phyloP scores from a whole-genome alignment of 257 asterid species.

The Scutellaria baicalensis region DNA sequence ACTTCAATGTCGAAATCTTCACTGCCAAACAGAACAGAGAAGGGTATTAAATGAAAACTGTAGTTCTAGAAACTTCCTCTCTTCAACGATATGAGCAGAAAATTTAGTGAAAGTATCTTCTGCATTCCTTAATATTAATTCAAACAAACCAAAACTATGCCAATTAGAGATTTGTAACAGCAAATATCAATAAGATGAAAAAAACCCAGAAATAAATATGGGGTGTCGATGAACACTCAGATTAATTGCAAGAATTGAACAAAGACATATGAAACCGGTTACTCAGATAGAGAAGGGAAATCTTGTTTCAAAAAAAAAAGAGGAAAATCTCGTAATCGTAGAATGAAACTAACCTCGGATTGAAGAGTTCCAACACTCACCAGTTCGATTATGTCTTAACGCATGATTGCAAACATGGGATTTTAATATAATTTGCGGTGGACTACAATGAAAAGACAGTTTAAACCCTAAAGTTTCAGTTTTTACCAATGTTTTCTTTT shows the following conservation, averaged over 20 bases:
- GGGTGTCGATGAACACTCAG: background rate
- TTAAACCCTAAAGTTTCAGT: background rate
- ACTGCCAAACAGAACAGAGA: constrained; percentile 11
- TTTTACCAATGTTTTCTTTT: too few species aligned
- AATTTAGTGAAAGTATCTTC: background rate
- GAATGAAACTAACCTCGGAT: constrained; percentile 9
- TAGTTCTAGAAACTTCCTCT: background rate
- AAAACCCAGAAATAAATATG: constrained; percentile 3
- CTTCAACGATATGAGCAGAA: background rate
- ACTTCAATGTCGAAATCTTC: constrained; percentile 9
- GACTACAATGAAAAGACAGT: background rate
- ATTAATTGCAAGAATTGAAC: background rate
- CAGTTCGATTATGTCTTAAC: background rate
- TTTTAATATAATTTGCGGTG: background rate
- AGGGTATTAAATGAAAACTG: background rate
- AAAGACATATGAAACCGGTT: background rate
- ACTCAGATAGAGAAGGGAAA: constrained; percentile 9
- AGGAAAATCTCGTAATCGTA: background rate
- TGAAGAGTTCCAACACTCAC: background rate
- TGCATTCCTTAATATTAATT: background rate
- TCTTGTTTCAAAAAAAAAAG: background rate
- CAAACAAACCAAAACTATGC: background rate
- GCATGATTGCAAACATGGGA: too few species aligned
- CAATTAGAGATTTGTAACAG: background rate
- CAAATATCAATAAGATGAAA: background rate